Conservation (phyloP, 768 basidiomycete genomes). For the Leccinum olivaceopallidum region DNA sequence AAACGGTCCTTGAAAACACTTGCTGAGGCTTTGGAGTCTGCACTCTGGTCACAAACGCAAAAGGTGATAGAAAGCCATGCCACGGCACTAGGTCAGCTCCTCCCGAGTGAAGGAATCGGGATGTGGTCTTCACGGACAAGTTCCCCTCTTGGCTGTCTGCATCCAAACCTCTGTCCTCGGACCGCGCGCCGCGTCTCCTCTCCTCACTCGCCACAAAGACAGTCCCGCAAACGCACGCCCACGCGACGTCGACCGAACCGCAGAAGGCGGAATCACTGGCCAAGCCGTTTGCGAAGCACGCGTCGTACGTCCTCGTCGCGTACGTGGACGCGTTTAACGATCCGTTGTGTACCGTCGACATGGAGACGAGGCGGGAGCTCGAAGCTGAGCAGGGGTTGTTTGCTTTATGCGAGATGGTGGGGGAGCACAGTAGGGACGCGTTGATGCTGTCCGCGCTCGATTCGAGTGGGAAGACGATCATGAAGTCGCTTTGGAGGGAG, state of each 20-base stretch:
- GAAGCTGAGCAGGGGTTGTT: conserved; percentile 66
- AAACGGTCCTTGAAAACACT: conserved; percentile 18
- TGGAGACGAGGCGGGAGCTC: conserved; percentile 65
- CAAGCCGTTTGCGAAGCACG: conserved; percentile 85
- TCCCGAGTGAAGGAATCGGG: conserved; percentile 26
- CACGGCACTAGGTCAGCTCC: not conserved
- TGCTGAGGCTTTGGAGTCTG: conserved; percentile 16
- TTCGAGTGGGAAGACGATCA: conserved; percentile 63
- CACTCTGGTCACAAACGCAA: conserved; percentile 14
- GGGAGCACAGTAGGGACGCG: conserved; percentile 77
- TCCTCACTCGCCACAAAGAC: conserved; percentile 71
- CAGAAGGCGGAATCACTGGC: conserved; percentile 75
- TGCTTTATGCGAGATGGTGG: conserved; percentile 79
- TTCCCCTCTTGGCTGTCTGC: conserved; percentile 68
- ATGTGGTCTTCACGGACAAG: conserved; percentile 55
- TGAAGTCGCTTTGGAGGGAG: conserved; percentile 83
- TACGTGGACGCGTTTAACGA: conserved; percentile 83
- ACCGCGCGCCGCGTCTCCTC: conserved; percentile 71
- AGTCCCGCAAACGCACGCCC: conserved; percentile 47
- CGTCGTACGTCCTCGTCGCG: conserved; percentile 71
- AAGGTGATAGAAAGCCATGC: conserved; percentile 4
- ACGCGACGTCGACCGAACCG: conserved; percentile 31
- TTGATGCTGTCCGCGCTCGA: conserved; percentile 76
- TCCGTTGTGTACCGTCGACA: conserved; percentile 61
- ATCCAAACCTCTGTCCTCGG: conserved; percentile 50